phyloP scores from a whole-genome alignment of 176 grass and related monocot genomes.

The Dendrocalamus sinicus region DNA sequence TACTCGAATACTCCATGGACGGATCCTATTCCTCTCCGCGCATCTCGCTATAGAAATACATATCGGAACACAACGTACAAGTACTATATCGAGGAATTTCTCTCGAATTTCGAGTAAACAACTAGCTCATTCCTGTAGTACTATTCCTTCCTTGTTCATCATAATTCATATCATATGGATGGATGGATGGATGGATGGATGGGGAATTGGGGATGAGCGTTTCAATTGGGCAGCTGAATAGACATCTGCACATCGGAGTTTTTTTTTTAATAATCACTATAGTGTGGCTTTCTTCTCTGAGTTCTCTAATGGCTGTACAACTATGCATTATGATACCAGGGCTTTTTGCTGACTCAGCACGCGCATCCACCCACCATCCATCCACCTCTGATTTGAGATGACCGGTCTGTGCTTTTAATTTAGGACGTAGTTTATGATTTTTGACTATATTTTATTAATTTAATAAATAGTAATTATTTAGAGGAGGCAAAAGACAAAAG shows the following conservation, averaged over 20 bases:
- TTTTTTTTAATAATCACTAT: neutral
- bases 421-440: no score
- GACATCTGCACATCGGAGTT: neutral
- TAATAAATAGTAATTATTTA: no score
- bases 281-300: constrained; percentile 6
- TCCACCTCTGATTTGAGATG: neutral
- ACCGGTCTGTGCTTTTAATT: no score
- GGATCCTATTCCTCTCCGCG: neutral
- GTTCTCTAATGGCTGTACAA: constrained; percentile 33
- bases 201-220: neutral
- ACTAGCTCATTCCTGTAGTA: constrained; percentile 37
- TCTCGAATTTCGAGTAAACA: constrained; percentile 5
- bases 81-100: constrained; percentile 21
- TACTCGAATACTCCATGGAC: neutral
- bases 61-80: neutral
- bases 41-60: constrained; percentile 33
- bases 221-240: constrained; percentile 1
- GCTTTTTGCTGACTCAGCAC: constrained; percentile 40
- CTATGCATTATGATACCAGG: constrained; percentile 25
- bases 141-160: constrained; percentile 39
- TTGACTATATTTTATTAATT: no score
- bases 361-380: constrained; percentile 28
- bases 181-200: neutral
- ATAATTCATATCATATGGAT: neutral
- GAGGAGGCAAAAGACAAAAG: no score